Evolutionary conservation across 805 yeast genomes (phyloP).

Genomic region (Schizosaccharomyces cryophilus): DNA sequence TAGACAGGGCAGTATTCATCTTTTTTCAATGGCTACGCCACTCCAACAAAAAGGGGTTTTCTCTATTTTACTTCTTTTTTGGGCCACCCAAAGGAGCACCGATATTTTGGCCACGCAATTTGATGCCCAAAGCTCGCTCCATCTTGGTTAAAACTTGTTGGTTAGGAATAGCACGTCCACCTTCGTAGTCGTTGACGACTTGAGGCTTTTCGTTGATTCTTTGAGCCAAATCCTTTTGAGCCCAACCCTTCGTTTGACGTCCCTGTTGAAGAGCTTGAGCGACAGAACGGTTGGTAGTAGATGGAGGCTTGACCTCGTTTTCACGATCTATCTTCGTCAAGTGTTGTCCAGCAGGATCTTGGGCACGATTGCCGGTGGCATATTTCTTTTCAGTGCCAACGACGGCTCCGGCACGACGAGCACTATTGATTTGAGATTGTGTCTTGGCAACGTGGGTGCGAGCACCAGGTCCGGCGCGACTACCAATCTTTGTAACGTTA

Average conservation of each 20-base stretch:
- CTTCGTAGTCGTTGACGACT: conserved; percentile 85
- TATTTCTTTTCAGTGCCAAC: conserved; percentile 85
- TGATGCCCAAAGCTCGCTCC: conserved; percentile 83
- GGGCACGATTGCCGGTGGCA: conserved; percentile 35
- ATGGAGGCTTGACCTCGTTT: conserved; percentile 79
- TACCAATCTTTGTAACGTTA: conserved; percentile 66
- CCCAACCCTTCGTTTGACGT: conserved; percentile 64
- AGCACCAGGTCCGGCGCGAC: conserved; percentile 49
- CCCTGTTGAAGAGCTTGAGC: conserved; percentile 73
- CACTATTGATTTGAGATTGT: conserved; percentile 61
- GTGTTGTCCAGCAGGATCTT: conserved; percentile 81
- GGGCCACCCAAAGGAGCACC: conserved; percentile 54
- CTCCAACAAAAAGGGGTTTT: no score
- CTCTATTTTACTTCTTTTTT: conserved; percentile 15
- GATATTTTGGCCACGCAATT: conserved; percentile 84
- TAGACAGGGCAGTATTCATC: no score
- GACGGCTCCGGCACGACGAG: conserved; percentile 76
- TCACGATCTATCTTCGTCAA: conserved; percentile 79
- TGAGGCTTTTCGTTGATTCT: conserved; percentile 88
- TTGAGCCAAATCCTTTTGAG: conserved; percentile 93
- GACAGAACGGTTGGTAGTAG: conserved; percentile 60
- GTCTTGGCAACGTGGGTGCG: conserved; percentile 62
- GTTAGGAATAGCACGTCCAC: conserved; percentile 88
- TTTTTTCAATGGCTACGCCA: no score
- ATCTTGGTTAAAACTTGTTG: conserved; percentile 81